phyloP scores from a whole-genome alignment of 106 monocot species.

The Phalaenopsis equestris region DNA sequence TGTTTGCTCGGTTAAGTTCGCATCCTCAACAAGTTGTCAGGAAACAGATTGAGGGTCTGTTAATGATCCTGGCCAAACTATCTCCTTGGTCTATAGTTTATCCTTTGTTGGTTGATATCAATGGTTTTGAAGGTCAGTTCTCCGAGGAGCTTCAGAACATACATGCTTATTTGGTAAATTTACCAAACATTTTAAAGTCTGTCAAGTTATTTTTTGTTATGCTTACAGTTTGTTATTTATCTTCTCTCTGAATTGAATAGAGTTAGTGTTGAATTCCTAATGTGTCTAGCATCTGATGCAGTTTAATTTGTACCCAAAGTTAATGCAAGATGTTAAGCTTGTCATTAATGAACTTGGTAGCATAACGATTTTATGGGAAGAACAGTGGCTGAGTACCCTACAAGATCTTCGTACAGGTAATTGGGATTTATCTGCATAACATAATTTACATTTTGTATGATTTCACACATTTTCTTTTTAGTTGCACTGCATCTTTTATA shows the following conservation, averaged over 20 bases:
- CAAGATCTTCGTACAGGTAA: conserved; percentile 97
- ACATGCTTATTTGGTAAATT: conserved; percentile 64
- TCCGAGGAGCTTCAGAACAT: conserved; percentile 75
- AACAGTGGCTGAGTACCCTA: conserved; percentile 94
- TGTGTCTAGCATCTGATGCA: conserved; percentile 27
- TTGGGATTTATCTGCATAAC: neutral
- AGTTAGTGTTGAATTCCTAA: neutral
- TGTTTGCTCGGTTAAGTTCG: conserved; percentile 88
- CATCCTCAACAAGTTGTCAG: conserved; percentile 77
- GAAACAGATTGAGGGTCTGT: conserved; percentile 56
- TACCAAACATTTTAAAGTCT: neutral
- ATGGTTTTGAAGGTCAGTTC: conserved; percentile 59
- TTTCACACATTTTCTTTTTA: neutral
- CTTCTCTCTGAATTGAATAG: neutral
- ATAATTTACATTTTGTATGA: neutral
- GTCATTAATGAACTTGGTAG: conserved; percentile 70
- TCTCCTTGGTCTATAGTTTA: conserved; percentile 90
- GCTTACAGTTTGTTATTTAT: neutral
- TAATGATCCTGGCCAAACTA: conserved; percentile 75
- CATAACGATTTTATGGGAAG: conserved; percentile 97
- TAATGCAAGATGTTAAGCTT: conserved; percentile 86
- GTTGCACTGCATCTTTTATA: neutral
- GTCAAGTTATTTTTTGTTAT: neutral
- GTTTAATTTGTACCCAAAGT: conserved; percentile 66
- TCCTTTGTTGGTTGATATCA: conserved; percentile 85